Base-by-base conservation (phyloP, 2,329 filamentous ascomycete genomes). In the Colletotrichum scovillei region DNA sequence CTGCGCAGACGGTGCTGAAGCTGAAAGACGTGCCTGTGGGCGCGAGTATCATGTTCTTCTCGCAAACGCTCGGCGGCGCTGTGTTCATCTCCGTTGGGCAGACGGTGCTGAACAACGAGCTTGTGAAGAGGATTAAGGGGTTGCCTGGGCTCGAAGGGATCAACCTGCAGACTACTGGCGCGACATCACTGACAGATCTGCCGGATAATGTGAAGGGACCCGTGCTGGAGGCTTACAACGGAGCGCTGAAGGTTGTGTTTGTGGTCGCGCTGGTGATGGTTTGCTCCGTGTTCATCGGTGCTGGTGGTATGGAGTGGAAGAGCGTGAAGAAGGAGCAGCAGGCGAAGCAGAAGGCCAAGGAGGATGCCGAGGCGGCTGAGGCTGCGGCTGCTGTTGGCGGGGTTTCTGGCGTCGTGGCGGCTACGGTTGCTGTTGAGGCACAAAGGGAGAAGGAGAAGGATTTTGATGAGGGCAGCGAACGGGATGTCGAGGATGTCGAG, bases 231-330 rank as follows among this genome's bases (percentile, higher is more conserved):
- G 90, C 86, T 0, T 94, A 94, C 82, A 94, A 93, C 78, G 79
- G 84, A 28, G 85, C 91, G 0, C 80, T 94, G 49, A 86, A 86
- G 2, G 82, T 87, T 71, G 87, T 88, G 0, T 94, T 92, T 78
- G 88, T 89, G 74, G 88, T 93, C 9, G 87, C 86, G 1, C 82
- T 92, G 8, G 87, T 88, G 2, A 82, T 91, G 77, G 84, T 86
- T 0, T 84, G 84, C 8, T 69, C 92, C 9, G 87, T 86, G 5
- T 84, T 92, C 16, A 49, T 92, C 8, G 91, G 89, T 0, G 85
- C 87, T 0, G 76, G 86, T 0, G 82, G 84, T 7, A 87, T 93
- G 76, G 88, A 93, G 82, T 94, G 91, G 91, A 88, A 78, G 70
- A 85, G 81, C 63, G 82, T 85, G 32, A 85, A 84, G 79, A 77